Base-by-base conservation (phyloP, 202 grass and related monocot genomes). In the Alloteropsis angusta region DNA sequence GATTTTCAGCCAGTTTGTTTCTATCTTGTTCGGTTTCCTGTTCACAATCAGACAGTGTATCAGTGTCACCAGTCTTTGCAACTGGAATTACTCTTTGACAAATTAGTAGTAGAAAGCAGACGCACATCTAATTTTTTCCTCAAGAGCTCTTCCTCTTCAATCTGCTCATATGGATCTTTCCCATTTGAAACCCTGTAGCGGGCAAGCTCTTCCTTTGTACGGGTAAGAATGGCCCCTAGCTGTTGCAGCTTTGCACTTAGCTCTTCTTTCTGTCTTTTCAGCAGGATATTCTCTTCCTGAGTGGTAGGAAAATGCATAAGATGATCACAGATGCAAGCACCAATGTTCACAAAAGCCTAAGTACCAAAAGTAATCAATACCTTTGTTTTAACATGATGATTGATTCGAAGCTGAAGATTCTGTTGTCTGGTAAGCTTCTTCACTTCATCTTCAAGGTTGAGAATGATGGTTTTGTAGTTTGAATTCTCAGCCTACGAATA, bases 351-450 rank as follows among this genome's bases (percentile, higher is more conserved):
- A 65, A 64, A 83, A 71, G 50, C 39, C 15, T 60, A 52, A 38
- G 19, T 22, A 60, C 7, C 2, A 69, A 69, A 81, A 80, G 34
- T 56, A 30, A 48, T 22, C 12, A 52, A 23, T 83, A 85, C 95
- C 91, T 98, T 98, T 34, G 92, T 98, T 94, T 94, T 98, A 44
- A 85, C 92, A 76, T 98, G 95, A 84, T 98, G 95, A 90, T 98
- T 91, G 45, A 98, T 94, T 46, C 84, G 82, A 76, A 89, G 75
- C 68, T 98, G 96, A 57, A 98, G 89, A 89, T 92, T 98, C 72
- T 98, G 87, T 63, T 93, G 92, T 54, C 80, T 84, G 35, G 79
- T 76, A 69, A 89, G 80, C 71, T 95, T 87, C 59, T 91, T 90
- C 25, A 93, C 71, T 84, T 99, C 96, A 80, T 89, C 86, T 87